Base-by-base conservation (phyloP, 352 stramenopile genomes). In the Pythium folliculosum region DNA sequence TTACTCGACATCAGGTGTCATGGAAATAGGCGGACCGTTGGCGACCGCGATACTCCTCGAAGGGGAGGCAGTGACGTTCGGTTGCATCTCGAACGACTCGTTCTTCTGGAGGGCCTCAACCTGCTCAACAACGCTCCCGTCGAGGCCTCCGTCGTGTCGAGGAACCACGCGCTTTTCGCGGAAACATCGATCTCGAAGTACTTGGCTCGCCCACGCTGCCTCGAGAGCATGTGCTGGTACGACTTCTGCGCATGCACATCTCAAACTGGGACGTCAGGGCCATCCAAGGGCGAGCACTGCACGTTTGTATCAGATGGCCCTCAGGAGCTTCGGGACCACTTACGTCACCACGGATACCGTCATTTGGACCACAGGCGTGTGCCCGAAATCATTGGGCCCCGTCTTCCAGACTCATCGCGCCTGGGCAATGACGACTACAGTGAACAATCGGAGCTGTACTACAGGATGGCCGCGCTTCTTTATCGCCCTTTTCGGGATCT, bases 121-220 rank as follows among this genome's bases (percentile, higher is more conserved):
- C 54, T 73, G 5, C 40, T 77, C 27, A 54, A 67, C 0, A 40
- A 71, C 9, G 14, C 38, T 0, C 23, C 64, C 10, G 63, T 77
- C 0, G 51, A 77, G 27, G 60, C 63, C 14, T 45, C 51, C 0
- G 54, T 77, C 1, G 55, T 73, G 0, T 43, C 63, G 0, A 1
- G 53, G 13, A 57, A 51, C 37, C 23, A 32, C 2, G 5, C 58
- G 16, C 3, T 77, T 0, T 71, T 56, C 27, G 61, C 62, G 0
- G 37, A 73, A 25, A 77, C 62, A 8, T 73, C 58, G 0, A 73
- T 71, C 30, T 6, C 37, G 0, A 57, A 59, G n/a, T 77, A 73
- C 38, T 51, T 63, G 0, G 23, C 21, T 1, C 47, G 66, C 0
- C 62, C 65, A 8, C 1, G 7, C 7, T 77, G 70, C 21, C 25